These are phyloP conservation scores for Ogataea sp. DNA, from an alignment of 805 yeast species.

Conservation along the genomic window DNA sequence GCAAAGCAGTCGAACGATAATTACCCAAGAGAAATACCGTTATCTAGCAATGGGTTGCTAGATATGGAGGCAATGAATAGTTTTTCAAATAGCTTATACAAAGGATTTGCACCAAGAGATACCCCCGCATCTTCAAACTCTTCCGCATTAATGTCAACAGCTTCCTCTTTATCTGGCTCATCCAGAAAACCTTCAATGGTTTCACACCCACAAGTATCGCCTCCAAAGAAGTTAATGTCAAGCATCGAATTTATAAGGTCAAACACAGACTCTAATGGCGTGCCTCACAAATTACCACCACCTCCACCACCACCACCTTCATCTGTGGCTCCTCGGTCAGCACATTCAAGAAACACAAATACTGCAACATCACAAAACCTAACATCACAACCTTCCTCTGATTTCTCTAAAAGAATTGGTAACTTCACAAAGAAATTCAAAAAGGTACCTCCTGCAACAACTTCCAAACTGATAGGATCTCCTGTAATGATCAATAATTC, in stretches of 20 bases:
- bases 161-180: neutral
- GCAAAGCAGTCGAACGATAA: too few species aligned
- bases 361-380: neutral
- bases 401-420: constrained; percentile 12
- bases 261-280: neutral
- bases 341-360: neutral
- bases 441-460: neutral
- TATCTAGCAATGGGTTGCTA: constrained; percentile 1
- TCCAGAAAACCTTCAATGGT: too few species aligned
- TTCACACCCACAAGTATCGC: neutral
- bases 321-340: constrained; percentile 1
- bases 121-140: neutral
- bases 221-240: neutral
- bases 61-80: constrained; percentile 8
- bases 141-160: constrained; percentile 2
- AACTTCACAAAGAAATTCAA: constrained; percentile 14
- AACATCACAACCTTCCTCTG: too few species aligned
- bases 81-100: constrained; percentile 12
- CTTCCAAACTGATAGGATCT: neutral
- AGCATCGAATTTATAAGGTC: neutral
- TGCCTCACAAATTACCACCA: neutral
- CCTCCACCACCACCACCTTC: constrained; percentile 1
- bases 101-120: constrained; percentile 7
- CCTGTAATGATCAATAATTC: neutral
- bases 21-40: neutral